Evolutionary conservation across 208 protist species (phyloP), one percentile per base, ranked within the genome.

Genomic region (Acanthamoeba triangularis): DNA sequence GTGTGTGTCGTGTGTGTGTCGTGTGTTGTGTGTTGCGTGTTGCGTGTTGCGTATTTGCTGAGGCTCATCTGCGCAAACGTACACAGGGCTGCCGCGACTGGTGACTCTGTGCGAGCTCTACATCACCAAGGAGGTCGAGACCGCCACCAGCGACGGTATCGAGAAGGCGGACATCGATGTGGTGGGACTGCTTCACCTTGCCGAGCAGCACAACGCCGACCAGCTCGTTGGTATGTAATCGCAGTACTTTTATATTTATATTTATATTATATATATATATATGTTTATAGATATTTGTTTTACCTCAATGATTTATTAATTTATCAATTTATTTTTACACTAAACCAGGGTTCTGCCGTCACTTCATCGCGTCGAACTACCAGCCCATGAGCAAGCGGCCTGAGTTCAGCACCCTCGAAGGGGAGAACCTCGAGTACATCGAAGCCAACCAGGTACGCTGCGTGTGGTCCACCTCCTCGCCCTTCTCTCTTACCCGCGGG

Each of bases 331-430:
- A 14, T 85, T 20, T 41, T 85, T 85, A 28, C 76, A 85, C 37
- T 1, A 41, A 47, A 2, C 2, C 59, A 90, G 84, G 30, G 18
- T 96, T 96, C 72, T 96, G 96, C 59, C n/a, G 30, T 2, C 96
- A 96, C 67, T 96, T 96, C 44, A 95, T 96, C 25, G 94, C 80
- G 47, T 96, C 96, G 7, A 96, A 96, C 88, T 96, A 96, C 49
- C 65, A 80, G 94, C 95, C 96, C 25, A 93, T 96, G 84, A 74
- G 37, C 47, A 94, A 95, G 74, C 23, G 94, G 13, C 61, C 59
- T 44, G 96, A 96, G 76, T 96, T 95, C 49, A 63, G 16, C 13
- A 33, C n/a, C 18, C 93, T 96, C 20, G 20, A 0, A 18, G 94
- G 76, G 0, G 90, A 96, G 28, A 96, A 80, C 52, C 69, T 85